These are phyloP conservation scores for Zalerion maritima DNA, from an alignment of 495 filamentous ascomycete genomes.

Conservation along the genomic window DNA sequence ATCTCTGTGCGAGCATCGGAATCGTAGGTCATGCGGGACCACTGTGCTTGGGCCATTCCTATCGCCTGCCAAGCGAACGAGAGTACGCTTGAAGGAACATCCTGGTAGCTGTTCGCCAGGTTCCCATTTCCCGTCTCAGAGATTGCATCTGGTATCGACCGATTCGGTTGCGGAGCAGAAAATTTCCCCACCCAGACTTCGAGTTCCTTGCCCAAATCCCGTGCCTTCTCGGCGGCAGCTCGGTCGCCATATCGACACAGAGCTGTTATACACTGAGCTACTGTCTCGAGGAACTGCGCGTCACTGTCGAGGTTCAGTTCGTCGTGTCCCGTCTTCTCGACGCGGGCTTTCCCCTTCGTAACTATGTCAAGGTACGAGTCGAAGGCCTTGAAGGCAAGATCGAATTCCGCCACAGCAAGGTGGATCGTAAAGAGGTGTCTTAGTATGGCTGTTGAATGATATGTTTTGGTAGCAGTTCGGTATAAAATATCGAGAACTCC, in stretches of 20 bases:
- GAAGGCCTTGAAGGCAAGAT: slow-evolving; percentile 72
- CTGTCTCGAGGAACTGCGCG: slow-evolving; percentile 55
- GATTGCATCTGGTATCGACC: slow-evolving; percentile 9
- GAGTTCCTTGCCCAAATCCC: slow-evolving; percentile 47
- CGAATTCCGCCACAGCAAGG: slow-evolving; percentile 70
- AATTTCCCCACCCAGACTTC: slow-evolving; percentile 41
- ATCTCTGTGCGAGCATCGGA: slow-evolving; percentile 50
- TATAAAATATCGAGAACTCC: slow-evolving; percentile 74
- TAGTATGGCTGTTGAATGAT: slow-evolving; percentile 78
- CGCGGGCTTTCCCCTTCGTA: slow-evolving; percentile 61
- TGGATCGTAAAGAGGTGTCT: slow-evolving; percentile 83
- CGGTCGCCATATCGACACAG: slow-evolving; percentile 67
- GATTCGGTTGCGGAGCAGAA: slow-evolving; percentile 10
- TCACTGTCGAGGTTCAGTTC: slow-evolving; percentile 68
- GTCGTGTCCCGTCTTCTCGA: slow-evolving; percentile 56
- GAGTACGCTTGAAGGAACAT: slow-evolving; percentile 37
- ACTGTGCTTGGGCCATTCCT: slow-evolving; percentile 69
- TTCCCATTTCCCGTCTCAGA: slow-evolving; percentile 19
- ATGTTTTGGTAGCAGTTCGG: slow-evolving; percentile 77
- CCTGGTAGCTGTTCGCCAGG: slow-evolving; percentile 20
- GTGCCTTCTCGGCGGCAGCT: slow-evolving; percentile 63
- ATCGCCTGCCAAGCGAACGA: slow-evolving; percentile 64
- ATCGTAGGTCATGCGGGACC: slow-evolving; percentile 67
- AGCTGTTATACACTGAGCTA: slow-evolving; percentile 60
- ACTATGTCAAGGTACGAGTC: slow-evolving; percentile 83